Evolutionary conservation across 495 filamentous ascomycete genomes (phyloP), one percentile per base, ranked within the genome.

Genomic region (Xylaria flabelliformis): DNA sequence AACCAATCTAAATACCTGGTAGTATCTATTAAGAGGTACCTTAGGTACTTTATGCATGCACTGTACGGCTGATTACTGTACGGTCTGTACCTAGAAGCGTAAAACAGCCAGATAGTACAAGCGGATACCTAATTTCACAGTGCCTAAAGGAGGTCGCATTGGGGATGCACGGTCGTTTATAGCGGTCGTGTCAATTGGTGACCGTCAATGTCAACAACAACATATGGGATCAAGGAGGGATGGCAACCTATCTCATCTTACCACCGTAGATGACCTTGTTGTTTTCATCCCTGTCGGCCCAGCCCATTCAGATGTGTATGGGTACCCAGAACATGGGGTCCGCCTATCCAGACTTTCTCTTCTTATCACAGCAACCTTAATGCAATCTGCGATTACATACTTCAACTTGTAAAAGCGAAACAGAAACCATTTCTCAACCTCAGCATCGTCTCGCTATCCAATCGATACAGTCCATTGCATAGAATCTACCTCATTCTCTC

Each of bases 201-300:
- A 51, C 64, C 64, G 26, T 66, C 64, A 66, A 66, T 26, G 51
- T 42, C 55, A 69, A 62, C 55, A 69, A 19, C 66, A 59, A 59
- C 66, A 69, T 67, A 10, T 24, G 10, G 34, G 42, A 51, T 26
- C 29, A 24, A 46, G 50, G 51, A 56, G 34, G 24, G 66, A 26
- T n/a, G 29, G 29, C 29, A 19, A 50, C 48, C n/a, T 21, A n/a
- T 26, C 36, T 39, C 36, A 39, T 53, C 50, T 32, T 26, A 32
- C 24, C 21, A 29, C 24, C 24, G n/a, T 15, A 41, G 6, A 62
- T 56, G 44, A 50, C 36, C 24, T 46, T 29, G 7, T 15, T 10
- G 17, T 19, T 41, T 12, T 46, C 48, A 64, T 71, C 48, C 69
- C 46, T 42, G 59, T 36, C 63, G 29, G 63, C 15, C 36, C 62